Base-by-base conservation (phyloP, 352 stramenopile genomes). In the Halophytophthora batemanensis region DNA sequence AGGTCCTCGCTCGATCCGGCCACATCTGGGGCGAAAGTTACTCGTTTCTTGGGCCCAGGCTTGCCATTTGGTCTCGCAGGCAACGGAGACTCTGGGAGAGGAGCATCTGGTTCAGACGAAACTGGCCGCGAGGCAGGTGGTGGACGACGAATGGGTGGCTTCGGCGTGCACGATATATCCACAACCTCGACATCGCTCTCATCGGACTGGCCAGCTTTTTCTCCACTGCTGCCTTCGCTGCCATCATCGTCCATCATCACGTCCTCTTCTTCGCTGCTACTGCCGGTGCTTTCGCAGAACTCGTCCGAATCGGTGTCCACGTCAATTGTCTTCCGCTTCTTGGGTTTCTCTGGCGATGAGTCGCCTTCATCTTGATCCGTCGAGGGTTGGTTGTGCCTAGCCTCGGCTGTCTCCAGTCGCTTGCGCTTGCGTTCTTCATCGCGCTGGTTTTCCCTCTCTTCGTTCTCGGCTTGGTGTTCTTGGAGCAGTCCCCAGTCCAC, bases 401-500 rank as follows among this genome's bases (percentile, higher is more conserved):
- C 71, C 38, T 77, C 69, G 19, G 86, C 74, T 36, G 82, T 88
- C 53, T 90, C 63, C 43, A 86, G 29, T 18, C 82, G 75, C 44
- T 86, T 85, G 3, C 75, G 74, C 40, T 90, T 93, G 10, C 79
- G 74, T 42, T 93, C 77, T 48, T 90, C 74, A 22, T 90, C 77
- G 45, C 77, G 73, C 40, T 81, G 64, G 29, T 66, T 82, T 2
- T 92, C 77, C 39, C 87, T 73, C 45, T 86, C 71, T 68, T 87
- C 75, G 19, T 90, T 91, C 45, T 88, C 71, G 23, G 81, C 72
- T 53, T 93, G 80, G 19, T 86, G 72, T 31, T 90, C 81, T 61
- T 98, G 93, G 35, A 98, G 86, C 23, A 98, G 61, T 53, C 96
- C 80, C 92, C 92, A 98, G 45, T 97, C 96, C 7, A 98, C 93